Evolutionary conservation across 2,329 filamentous ascomycete species (phyloP).

Genomic region (Colletotrichum spaethianum): DNA sequence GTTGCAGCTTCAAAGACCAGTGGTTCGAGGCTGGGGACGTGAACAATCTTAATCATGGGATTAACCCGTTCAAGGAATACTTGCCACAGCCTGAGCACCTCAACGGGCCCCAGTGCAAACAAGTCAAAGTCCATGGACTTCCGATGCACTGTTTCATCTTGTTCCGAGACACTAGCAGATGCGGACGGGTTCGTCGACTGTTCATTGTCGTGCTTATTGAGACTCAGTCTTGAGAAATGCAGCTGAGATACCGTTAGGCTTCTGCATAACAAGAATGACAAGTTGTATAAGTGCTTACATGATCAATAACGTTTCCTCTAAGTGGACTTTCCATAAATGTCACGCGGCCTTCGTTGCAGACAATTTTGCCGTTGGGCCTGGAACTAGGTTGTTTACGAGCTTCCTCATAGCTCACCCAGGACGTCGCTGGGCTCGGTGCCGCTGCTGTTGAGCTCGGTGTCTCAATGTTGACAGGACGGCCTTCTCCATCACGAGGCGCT

Average conservation of each 20-base stretch:
- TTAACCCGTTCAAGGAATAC: conserved; percentile 81
- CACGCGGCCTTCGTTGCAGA: conserved; percentile 67
- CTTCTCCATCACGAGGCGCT: conserved; percentile 23
- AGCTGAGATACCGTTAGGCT: conserved; percentile 1
- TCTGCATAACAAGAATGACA: background rate
- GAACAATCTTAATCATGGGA: conserved; percentile 79
- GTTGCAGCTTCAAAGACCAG: conserved; percentile 49
- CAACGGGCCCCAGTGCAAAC: conserved; percentile 17
- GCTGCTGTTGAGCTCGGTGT: conserved; percentile 1
- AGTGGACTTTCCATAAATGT: conserved; percentile 71
- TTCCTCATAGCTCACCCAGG: conserved; percentile 33
- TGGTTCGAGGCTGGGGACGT: conserved; percentile 71
- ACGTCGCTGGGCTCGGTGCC: conserved; percentile 17
- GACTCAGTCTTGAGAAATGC: conserved; percentile 20
- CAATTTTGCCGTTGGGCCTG: conserved; percentile 60
- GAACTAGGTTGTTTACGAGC: conserved; percentile 16
- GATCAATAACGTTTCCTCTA: conserved; percentile 67
- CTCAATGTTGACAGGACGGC: background rate
- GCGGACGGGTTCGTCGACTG: background rate
- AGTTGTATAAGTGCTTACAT: conserved; percentile 56
- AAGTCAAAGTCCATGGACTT: conserved; percentile 32
- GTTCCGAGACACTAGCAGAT: background rate
- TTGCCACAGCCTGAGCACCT: conserved; percentile 77
- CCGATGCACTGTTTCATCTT: background rate
- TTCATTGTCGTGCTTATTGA: background rate